These are phyloP conservation scores for Starmera pachycereana DNA, from an alignment of 805 yeast species.

Conservation along the genomic window DNA sequence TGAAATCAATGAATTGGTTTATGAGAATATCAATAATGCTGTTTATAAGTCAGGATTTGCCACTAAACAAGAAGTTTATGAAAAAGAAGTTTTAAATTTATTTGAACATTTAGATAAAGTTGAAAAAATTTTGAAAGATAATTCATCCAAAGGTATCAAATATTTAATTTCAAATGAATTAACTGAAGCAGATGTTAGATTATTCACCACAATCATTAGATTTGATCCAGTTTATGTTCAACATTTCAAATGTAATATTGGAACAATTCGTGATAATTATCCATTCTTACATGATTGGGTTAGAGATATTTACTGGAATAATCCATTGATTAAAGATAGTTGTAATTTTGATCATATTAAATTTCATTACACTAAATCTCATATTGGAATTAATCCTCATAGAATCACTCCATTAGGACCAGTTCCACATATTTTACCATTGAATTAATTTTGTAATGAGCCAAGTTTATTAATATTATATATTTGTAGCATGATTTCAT, in stretches of 20 bases:
- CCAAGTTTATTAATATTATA: too few relatives aligned
- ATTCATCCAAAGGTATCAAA: constrained; percentile 19
- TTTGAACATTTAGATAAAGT: constrained; percentile 62
- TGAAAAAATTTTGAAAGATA: constrained; percentile 45
- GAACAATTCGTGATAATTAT: constrained; percentile 67
- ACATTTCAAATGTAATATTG: constrained; percentile 88
- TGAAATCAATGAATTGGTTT: constrained; percentile 71
- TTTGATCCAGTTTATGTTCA: constrained; percentile 92
- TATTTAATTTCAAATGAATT: constrained; percentile 53
- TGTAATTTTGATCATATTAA: constrained; percentile 88
- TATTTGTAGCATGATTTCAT: too few relatives aligned
- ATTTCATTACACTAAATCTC: constrained; percentile 83
- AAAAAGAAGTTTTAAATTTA: constrained; percentile 48
- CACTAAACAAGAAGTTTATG: constrained; percentile 73
- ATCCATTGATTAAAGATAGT: constrained; percentile 63
- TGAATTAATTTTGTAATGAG: constrained; percentile 5
- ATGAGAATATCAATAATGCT: constrained; percentile 81
- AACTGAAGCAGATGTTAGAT: constrained; percentile 86
- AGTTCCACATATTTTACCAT: constrained; percentile 56
- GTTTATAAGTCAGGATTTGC: constrained; percentile 93
- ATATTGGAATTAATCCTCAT: constrained; percentile 66
- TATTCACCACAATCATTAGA: constrained; percentile 79
- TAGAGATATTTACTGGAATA: constrained; percentile 71
- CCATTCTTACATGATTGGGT: constrained; percentile 78
- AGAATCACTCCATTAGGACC: constrained; percentile 89